Evolutionary conservation across 176 grass and related monocot genomes (phyloP).

Genomic region (Oryza rufipogon): DNA sequence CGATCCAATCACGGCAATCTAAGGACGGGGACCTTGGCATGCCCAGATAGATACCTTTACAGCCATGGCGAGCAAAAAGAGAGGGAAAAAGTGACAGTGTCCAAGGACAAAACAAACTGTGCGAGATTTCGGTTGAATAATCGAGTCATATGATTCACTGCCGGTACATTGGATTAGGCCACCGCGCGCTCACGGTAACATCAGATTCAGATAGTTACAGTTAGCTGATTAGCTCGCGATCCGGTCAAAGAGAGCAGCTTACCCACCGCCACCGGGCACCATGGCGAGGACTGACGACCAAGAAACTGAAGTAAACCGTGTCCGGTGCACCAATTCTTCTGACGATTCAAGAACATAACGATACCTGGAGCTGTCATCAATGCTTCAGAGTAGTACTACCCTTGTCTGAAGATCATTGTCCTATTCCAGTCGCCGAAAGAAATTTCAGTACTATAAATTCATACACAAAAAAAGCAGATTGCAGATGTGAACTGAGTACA

Average conservation of each 20-base stretch:
- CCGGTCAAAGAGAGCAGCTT: constrained; percentile 11
- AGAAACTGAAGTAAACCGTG: neutral
- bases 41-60: neutral
- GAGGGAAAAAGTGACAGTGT: neutral
- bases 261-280: neutral
- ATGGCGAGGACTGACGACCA: constrained; percentile 3
- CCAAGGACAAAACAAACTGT: neutral
- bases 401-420: neutral
- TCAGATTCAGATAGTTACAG: neutral
- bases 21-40: constrained; percentile 27
- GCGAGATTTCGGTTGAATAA: constrained; percentile 6
- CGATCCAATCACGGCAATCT: constrained; percentile 6
- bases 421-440: neutral
- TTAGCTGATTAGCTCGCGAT: neutral
- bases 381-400: neutral
- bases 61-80: neutral
- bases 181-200: neutral
- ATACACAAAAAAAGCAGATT: too few species aligned
- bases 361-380: neutral
- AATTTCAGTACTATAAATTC: neutral
- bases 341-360: neutral
- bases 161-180: neutral
- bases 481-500: neutral
- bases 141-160: neutral
- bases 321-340: neutral